phyloP scores from a whole-genome alignment of 2,329 filamentous ascomycete genomes.

The Coniella vitis region DNA sequence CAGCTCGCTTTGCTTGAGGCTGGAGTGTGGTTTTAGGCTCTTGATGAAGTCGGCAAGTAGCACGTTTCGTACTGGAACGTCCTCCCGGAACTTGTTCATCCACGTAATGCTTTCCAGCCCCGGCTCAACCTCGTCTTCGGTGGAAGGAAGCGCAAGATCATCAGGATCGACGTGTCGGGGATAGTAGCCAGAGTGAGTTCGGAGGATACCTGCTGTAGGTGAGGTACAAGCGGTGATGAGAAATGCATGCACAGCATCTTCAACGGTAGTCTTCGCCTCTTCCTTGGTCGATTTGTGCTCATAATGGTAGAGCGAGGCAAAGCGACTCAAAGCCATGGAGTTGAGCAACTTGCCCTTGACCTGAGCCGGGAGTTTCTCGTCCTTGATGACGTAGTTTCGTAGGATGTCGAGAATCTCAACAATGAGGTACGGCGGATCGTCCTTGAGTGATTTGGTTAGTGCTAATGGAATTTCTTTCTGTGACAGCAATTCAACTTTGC shows the following conservation, averaged over 20 bases:
- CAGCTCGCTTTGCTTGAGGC: constrained; percentile 72
- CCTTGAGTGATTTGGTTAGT: constrained; percentile 69
- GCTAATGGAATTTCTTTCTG: constrained; percentile 64
- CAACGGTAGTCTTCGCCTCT: constrained; percentile 45
- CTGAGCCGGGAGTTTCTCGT: constrained; percentile 64
- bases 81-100: constrained; percentile 59
- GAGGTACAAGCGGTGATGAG: constrained; percentile 70
- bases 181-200: constrained; percentile 78
- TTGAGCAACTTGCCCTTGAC: constrained; percentile 72
- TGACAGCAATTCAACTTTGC: constrained; percentile 76
- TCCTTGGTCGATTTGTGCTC: constrained; percentile 37
- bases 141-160: constrained; percentile 30
- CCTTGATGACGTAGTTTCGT: constrained; percentile 64
- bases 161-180: constrained; percentile 61
- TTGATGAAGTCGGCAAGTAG: constrained; percentile 73
- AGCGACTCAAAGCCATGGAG: constrained; percentile 62
- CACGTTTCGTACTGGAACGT: constrained; percentile 71
- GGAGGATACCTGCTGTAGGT: constrained; percentile 64
- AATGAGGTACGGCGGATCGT: constrained; percentile 70
- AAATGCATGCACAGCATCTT: constrained; percentile 67
- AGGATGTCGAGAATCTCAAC: constrained; percentile 67
- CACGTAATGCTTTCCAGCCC: constrained; percentile 65
- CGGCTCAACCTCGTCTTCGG: constrained; percentile 45
- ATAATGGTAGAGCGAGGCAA: constrained; percentile 66
- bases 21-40: constrained; percentile 76